These are phyloP conservation scores for Hippophae rhamnoides DNA, from an alignment of 306 rosid species.

Conservation along the genomic window DNA sequence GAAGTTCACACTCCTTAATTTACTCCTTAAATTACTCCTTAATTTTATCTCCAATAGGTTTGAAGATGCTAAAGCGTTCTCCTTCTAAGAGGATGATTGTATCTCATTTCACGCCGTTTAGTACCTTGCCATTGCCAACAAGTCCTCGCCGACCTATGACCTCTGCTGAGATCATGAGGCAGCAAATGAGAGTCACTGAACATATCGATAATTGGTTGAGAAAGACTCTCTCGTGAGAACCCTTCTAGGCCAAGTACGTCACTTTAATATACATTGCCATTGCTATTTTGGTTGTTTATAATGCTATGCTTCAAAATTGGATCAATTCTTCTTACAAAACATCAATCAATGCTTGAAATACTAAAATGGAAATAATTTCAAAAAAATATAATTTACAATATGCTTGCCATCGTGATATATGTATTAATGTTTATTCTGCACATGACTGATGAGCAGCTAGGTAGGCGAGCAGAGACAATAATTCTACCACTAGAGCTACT, in stretches of 20 bases:
- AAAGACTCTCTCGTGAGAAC: conserved; percentile 74
- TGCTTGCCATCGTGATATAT: too few species aligned
- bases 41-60: too few species aligned
- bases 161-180: conserved; percentile 97
- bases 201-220: conserved; percentile 71
- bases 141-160: conserved; percentile 92
- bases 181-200: conserved; percentile 87
- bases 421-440: too few species aligned
- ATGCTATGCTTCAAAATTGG: too few species aligned
- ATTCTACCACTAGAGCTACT: conserved; percentile 84
- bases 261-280: background rate
- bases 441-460: conserved; percentile 35
- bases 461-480: conserved; percentile 84
- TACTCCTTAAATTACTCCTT: too few species aligned
- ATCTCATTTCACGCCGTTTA: conserved; percentile 21
- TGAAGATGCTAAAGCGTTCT: conserved; percentile 78
- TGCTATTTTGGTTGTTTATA: too few species aligned
- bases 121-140: conserved; percentile 18
- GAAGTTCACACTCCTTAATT: too few species aligned
- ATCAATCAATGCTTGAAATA: too few species aligned
- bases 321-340: too few species aligned
- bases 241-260: conserved; percentile 86
- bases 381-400: too few species aligned
- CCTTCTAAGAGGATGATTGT: conserved; percentile 68
- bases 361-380: too few species aligned